Base-by-base conservation (phyloP, 768 basidiomycete genomes). In the Lactifluus volemus region DNA sequence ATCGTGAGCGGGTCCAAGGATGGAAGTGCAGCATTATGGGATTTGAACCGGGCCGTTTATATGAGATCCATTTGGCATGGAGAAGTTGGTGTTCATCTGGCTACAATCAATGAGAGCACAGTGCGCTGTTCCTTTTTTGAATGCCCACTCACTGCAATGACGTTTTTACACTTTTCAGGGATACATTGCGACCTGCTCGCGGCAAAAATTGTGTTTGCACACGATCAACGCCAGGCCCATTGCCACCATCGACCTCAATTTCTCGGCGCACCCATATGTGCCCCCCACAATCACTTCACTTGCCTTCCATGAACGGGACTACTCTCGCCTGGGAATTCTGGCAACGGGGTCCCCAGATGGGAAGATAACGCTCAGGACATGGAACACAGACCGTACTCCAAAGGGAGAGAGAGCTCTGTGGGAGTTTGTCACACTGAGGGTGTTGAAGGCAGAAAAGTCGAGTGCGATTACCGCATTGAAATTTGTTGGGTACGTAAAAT, bases 221-320 rank as follows among this genome's bases (percentile, higher is more conserved):
- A 96, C 92, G 0, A 80, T 96, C 74, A 96, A 96, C 68, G 93
- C 82, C 0, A 81, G 88, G 17, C 84, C 81, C 0, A 90, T 97
- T 64, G 84, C 85, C 0, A 79, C 77, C 12, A 70, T 92, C 38
- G 86, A 91, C 63, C 75, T 92, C 1, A 76, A 78, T 3, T 73
- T 77, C 25, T 70, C 79, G 21, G 72, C 75, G 4, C 77, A 42
- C 77, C 78, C 73, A 6, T 73, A 81, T 17, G 77, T 78, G 2
- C 64, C 60, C 5, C 80, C 82, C 0, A 75, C 75, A 4, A 85
- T 95, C 56, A 88, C 86, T 0, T 85, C 89, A 0, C 73, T 97
- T 53, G 85, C 88, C 0, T 96, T 96, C 75, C 87, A 92, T 61
- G 90, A 95, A 68, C 82, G 94, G 38, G 94, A 96, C 68, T 96